Base-by-base conservation (phyloP, 805 yeast genomes). In the Yamadazyma sp. region DNA sequence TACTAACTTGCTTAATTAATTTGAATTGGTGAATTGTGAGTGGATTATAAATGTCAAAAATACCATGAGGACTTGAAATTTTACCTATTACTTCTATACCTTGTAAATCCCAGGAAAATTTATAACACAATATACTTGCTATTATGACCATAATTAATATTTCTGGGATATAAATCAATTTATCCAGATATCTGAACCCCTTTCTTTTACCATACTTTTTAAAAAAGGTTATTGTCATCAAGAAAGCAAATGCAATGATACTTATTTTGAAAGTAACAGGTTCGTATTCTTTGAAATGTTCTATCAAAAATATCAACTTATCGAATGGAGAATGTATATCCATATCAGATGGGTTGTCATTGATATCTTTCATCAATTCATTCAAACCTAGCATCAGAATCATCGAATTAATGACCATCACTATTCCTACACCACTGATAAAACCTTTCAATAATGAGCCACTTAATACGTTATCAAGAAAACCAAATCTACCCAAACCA, bases 401-500 rank as follows among this genome's bases (percentile, higher is more conserved):
- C 8, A 75, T 49, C 2, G 96, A 81, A 53, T 86, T 88, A 32
- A 68, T 61, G 8, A 64, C 41, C 73, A 68, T 68, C 13, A 68
- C 72, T 8, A 61, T 49, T 6, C 73, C 73, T 9, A 68, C 70
- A 3, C 70, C 72, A 38, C 64, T 53, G 9, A 68, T 65, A 40
- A 68, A 68, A 1, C 73, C 73, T 38, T 67, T 66, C 18, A 68
- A 47, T 23, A 68, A 52, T 1, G 67, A 59, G 5, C 62, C 68
- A 40, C 62, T 55, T 25, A 67, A 52, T 4, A 67, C 66, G 39
- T 65, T 67, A 42, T 66, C 73, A 30, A 67, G 63, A 53, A 81
- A 89, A 0, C 98, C 98, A 47, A 86, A 78, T 24, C 96, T 69
- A n/a, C 84, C 69, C 11, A 89, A 55, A 0, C 96, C 96, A 42